Evolutionary conservation across 2,329 filamentous ascomycete species (phyloP).

Genomic region (Knufia petricola): DNA sequence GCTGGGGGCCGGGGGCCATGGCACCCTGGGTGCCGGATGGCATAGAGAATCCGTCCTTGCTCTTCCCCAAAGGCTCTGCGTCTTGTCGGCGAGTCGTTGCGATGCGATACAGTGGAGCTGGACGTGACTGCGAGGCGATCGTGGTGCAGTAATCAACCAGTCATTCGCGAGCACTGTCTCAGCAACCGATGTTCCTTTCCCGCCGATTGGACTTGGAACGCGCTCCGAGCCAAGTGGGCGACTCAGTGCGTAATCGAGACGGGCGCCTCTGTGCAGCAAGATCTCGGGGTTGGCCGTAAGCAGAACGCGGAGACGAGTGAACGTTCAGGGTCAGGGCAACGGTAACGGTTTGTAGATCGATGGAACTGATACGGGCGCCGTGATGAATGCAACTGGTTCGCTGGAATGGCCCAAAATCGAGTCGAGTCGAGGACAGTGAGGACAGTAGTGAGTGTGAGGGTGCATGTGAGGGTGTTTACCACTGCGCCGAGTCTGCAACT

Average conservation of each 20-base stretch:
- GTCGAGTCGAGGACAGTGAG: neutral
- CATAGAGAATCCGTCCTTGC: neutral
- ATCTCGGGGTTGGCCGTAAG: neutral
- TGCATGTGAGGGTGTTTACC: no score
- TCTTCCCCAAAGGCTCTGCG: neutral
- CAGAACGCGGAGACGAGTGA: neutral
- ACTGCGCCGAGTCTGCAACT: neutral
- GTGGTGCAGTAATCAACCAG: neutral
- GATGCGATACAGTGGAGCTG: neutral
- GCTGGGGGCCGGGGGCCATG: constrained; percentile 7
- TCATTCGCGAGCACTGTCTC: neutral
- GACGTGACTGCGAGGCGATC: neutral
- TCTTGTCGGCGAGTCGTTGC: neutral
- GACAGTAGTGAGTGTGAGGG: no score
- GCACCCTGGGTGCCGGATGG: constrained; percentile 6
- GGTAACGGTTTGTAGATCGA: neutral
- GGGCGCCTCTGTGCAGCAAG: neutral
- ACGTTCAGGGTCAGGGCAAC: neutral
- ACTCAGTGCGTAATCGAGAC: neutral
- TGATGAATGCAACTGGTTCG: neutral
- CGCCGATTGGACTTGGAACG: neutral
- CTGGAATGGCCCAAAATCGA: neutral
- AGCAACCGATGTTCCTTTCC: neutral
- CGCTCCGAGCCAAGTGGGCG: neutral
- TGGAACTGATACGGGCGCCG: neutral